phyloP scores from a whole-genome alignment of 805 yeast genomes.

The Hyphopichia homilentoma region DNA sequence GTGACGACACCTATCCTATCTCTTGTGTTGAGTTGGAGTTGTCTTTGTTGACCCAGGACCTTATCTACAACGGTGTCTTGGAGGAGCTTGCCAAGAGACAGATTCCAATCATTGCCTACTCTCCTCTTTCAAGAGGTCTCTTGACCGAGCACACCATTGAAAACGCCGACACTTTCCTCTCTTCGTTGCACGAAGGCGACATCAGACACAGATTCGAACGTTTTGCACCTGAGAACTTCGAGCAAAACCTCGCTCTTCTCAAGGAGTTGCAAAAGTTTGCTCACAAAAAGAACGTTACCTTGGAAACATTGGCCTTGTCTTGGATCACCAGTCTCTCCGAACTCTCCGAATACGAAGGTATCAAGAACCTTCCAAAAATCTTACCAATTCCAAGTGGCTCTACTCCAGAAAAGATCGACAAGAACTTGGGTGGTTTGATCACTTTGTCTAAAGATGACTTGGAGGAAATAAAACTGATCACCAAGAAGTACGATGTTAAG shows the following conservation, averaged over 20 bases:
- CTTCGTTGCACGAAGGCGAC: conserved; percentile 56
- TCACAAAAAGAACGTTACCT: conserved; percentile 44
- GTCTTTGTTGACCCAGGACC: conserved; percentile 65
- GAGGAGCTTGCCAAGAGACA: conserved; percentile 52
- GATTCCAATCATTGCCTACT: conserved; percentile 73
- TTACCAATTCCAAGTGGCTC: conserved; percentile 83
- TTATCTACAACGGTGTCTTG: conserved; percentile 59
- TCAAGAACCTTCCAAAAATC: conserved; percentile 45
- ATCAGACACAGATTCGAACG: conserved; percentile 49
- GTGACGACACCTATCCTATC: conserved; percentile 53
- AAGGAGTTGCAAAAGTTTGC: conserved; percentile 50
- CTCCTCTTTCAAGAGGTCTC: conserved; percentile 80
- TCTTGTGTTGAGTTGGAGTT: conserved; percentile 76
- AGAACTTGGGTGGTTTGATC: conserved; percentile 48
- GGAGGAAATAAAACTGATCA: conserved; percentile 44
- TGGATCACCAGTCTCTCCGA: conserved; percentile 62
- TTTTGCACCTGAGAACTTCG: conserved; percentile 55
- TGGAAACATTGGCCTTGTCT: conserved; percentile 49
- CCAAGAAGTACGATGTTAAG: conserved; percentile 39
- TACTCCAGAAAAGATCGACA: conserved; percentile 52
- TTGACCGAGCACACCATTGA: conserved; percentile 60
- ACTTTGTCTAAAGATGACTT: conserved; percentile 56
- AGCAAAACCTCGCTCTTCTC: conserved; percentile 49
- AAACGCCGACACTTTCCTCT: conserved; percentile 21
- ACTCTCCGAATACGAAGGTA: conserved; percentile 45